Conservation (phyloP, 305 asterid species). For the Fraxinus platypoda region DNA sequence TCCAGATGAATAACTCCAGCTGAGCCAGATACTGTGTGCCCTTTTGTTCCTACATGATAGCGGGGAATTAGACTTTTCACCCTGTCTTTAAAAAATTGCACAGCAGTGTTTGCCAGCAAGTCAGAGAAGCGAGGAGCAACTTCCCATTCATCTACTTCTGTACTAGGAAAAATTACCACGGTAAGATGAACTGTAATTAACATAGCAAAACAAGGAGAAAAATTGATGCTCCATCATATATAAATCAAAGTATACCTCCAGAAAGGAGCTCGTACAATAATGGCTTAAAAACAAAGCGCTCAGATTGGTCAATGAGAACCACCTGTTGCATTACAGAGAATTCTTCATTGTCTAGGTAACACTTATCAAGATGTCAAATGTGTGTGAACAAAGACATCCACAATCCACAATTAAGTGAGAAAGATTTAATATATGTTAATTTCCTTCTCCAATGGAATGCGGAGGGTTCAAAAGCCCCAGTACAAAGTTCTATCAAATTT, state of each 20-base stretch:
- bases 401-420: slow-evolving; percentile 6
- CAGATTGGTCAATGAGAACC: slow-evolving; percentile 88
- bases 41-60: slow-evolving; percentile 56
- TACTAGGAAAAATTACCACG: slow-evolving; percentile 26
- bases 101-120: slow-evolving; percentile 71
- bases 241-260: slow-evolving; percentile 62
- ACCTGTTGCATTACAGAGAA: slow-evolving; percentile 48
- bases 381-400: background rate
- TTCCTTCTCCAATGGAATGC: background rate
- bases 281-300: slow-evolving; percentile 93
- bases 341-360: slow-evolving; percentile 15
- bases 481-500: background rate
- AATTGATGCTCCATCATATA: slow-evolving; percentile 9
- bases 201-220: slow-evolving; percentile 11
- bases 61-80: slow-evolving; percentile 68
- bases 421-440: slow-evolving; percentile 1
- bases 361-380: slow-evolving; percentile 9
- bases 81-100: slow-evolving; percentile 70
- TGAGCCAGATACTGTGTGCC: slow-evolving; percentile 39
- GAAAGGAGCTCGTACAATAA: slow-evolving; percentile 88
- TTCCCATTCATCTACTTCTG: slow-evolving; percentile 98
- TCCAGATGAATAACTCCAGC: slow-evolving; percentile 85
- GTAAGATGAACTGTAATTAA: slow-evolving; percentile 4
- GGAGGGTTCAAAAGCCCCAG: slow-evolving; percentile 3
- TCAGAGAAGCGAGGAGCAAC: slow-evolving; percentile 92